Percentiles rank a stretch among this genome's conserved stretches.
These are phyloP conservation scores for Quercus gilva DNA, from an alignment of 306 rosid species.

Conservation along the genomic window DNA sequence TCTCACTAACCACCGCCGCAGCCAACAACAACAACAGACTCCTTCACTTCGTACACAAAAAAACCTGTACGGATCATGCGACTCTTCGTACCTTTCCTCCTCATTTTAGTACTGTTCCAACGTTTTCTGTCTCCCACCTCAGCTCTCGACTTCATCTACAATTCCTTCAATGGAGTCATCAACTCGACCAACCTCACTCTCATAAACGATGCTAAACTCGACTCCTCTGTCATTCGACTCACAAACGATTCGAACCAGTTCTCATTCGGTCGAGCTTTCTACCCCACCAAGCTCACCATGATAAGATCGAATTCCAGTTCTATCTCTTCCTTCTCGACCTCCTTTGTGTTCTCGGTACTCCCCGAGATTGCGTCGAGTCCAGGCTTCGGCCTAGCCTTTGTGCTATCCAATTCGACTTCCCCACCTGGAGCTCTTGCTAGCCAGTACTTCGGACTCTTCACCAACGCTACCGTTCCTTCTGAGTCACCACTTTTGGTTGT, in stretches of 20 bases:
- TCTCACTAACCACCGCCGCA: background rate
- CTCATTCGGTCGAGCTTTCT: constrained; percentile 68
- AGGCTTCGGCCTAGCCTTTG: constrained; percentile 80
- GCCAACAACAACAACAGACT: background rate
- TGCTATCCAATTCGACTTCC: constrained; percentile 61
- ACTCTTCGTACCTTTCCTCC: background rate
- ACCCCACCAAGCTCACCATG: constrained; percentile 33
- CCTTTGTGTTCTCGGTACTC: constrained; percentile 75
- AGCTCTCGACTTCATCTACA: constrained; percentile 56
- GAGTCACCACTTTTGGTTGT: constrained; percentile 68
- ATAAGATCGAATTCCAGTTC: constrained; percentile 25
- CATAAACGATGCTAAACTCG: constrained; percentile 60
- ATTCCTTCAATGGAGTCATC: constrained; percentile 49
- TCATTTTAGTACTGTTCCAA: background rate
- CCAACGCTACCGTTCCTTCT: constrained; percentile 39
- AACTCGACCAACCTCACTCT: constrained; percentile 53
- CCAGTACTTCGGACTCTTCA: constrained; percentile 86
- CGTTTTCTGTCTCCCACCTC: constrained; percentile 11
- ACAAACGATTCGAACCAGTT: constrained; percentile 63
- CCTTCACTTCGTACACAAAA: too few relatives aligned
- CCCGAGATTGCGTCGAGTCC: constrained; percentile 63
- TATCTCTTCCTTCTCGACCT: constrained; percentile 68
- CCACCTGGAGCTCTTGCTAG: constrained; percentile 71
- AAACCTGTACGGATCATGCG: constrained; percentile 25
- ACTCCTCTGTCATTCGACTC: constrained; percentile 57